Base-by-base conservation (phyloP, 2,329 filamentous ascomycete species). In the Sphaerulina vaccinii region DNA sequence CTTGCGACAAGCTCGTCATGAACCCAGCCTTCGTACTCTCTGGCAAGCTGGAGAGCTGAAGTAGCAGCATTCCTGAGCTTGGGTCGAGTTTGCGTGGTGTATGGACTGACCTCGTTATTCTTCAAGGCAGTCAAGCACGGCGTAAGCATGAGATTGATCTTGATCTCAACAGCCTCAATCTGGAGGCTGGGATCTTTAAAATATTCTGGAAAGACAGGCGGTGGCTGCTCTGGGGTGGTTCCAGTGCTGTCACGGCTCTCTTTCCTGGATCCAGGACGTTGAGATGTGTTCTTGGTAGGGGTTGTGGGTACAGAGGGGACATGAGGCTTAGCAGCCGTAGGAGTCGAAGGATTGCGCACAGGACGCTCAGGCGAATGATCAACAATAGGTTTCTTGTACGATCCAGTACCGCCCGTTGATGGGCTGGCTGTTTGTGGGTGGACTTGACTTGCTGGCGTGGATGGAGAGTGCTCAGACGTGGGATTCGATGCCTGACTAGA, bases 71-170 rank as follows among this genome's bases (percentile, higher is more conserved):
- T 22, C 8, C 23, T 48, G 13, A 48, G 21, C 18, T 6, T 22
- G 6, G 15, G 13, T n/a, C 22, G 21, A 35, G 40, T 13, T 22
- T 41, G 16, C 22, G 35, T 21, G 22, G 3, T 29, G 36, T 7
- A 9, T 6, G 45, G 16, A 16, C 29, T 48, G 4, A 16, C 23
- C 21, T 40, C 40, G 36, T 37, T 19, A 24, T 33, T 22, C 11
- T 18, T 48, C n/a, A 48, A 11, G 3, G 45, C 45, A 11, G 37
- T 16, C 16, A 33, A 40, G 36, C 45, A 48, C 5, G 35, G 35
- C 4, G 10, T 33, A 4, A 48, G 8, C 22, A 40, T 38, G 9
- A 41, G 5, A 3, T 40, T 48, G 45, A 48, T 39, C 9, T 24
- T 16, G 24, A 48, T 40, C 24, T 48, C 36, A n/a, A 39, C 18